Evolutionary conservation across 2,329 filamentous ascomycete species (phyloP), one percentile per base, ranked within the genome.

Genomic region (Grosmannia serpens): DNA sequence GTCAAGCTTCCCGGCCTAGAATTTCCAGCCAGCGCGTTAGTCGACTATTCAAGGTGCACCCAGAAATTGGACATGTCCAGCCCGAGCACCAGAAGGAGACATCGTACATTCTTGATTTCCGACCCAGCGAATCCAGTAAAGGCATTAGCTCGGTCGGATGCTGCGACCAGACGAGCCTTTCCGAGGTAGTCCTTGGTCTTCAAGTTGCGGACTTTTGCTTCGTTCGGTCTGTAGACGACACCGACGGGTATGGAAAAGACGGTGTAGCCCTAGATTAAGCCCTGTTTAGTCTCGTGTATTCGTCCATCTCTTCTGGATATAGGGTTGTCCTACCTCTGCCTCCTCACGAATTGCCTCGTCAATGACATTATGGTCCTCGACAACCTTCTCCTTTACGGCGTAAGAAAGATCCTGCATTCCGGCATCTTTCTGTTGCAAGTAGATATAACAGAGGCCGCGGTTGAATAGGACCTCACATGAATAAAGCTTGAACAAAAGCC

Each of bases 381-480:
- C 91, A 53, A 94, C 89, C 76, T 97, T 97, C 73, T 97, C 94
- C 72, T 96, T 94, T 29, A 89, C 88, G 0, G 94, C 94, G 69
- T 87, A 97, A 24, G 83, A 81, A 66, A 99, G 77, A 75, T 99
- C 94, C 70, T 94, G 87, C 81, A 99, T 83, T 65, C 94, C 94
- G 1, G 87, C 84, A 15, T 95, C 89, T 71, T 87, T 88, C 72
- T 97, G 90, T 69, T 95, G 89, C 33, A 97, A 80, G 69, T 97
- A 97, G 67, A 97, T 95, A 74, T 96, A 97, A 75, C 94, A 97
- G 59, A 99, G 79, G 60, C 94, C 94, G 57, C 94, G 86, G 72
- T 99, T 99, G 78, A 99, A 99, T 29, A 99, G 79, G 2, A 96
- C 92, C 69, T 99, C 94, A 74, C 94, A 99, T 1, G 94, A 96